Evolutionary conservation across 257 asterid genomes (phyloP).

Genomic region (Solanum dulcamara): DNA sequence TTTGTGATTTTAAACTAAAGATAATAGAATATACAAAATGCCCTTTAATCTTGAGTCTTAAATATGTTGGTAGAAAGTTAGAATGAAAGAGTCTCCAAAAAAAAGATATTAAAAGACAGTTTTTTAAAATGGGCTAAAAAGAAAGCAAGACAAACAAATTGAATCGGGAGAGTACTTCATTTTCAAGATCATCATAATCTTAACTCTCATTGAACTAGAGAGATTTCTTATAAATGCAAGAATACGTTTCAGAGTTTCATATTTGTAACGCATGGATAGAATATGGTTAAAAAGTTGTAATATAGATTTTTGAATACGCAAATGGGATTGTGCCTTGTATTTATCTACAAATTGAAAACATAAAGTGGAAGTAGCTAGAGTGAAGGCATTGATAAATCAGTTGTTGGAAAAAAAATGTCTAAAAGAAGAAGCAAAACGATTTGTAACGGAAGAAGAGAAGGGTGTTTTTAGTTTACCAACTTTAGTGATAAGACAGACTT

Average conservation of each 20-base stretch:
- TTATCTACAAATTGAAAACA: background rate
- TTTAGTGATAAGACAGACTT: constrained; percentile 32
- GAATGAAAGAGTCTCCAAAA: background rate
- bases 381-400: background rate
- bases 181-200: background rate
- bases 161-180: background rate
- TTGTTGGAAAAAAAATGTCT: background rate
- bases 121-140: background rate
- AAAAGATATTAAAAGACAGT: background rate
- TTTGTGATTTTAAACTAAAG: background rate
- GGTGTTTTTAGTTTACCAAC: constrained; percentile 48
- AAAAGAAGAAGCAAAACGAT: constrained; percentile 19
- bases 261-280: background rate
- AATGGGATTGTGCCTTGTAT: background rate
- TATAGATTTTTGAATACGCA: background rate
- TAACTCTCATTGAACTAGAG: background rate
- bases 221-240: background rate
- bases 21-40: background rate
- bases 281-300: background rate
- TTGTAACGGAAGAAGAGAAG: constrained; percentile 33
- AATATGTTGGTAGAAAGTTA: background rate
- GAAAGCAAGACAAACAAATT: background rate
- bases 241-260: background rate
- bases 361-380: background rate
- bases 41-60: background rate